Evolutionary conservation across 352 stramenopile genomes (phyloP).

Genomic region (Elongisporangium anandrum): DNA sequence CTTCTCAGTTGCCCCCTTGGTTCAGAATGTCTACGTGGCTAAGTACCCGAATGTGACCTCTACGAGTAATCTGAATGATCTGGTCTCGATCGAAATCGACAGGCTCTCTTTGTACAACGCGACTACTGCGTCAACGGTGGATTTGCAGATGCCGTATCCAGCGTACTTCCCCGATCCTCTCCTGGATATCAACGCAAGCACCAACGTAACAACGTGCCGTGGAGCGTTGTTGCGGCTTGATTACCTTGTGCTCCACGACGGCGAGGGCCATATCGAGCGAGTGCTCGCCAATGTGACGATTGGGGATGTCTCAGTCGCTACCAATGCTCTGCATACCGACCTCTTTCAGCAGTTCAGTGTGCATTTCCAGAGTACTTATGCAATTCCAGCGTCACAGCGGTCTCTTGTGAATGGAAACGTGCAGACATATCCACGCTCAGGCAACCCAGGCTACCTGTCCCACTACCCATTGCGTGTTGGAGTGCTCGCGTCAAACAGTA

Average conservation of each 20-base stretch:
- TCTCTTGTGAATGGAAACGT: constrained; percentile 32
- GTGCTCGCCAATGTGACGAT: constrained; percentile 17
- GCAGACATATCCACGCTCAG: constrained; percentile 25
- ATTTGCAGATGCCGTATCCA: constrained; percentile 11
- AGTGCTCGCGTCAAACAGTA: constrained; percentile 8
- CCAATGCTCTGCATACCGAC: neutral
- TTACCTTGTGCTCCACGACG: constrained; percentile 15
- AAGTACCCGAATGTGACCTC: constrained; percentile 14
- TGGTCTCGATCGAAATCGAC: constrained; percentile 3
- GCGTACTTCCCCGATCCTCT: constrained; percentile 17
- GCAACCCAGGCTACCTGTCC: constrained; percentile 31
- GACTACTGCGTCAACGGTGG: neutral
- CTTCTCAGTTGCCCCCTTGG: constrained; percentile 13
- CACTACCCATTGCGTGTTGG: constrained; percentile 33
- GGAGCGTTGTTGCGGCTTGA: neutral
- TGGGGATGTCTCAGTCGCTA: constrained; percentile 10
- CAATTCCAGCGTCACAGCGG: constrained; percentile 8
- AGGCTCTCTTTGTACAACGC: neutral
- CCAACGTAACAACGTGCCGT: neutral
- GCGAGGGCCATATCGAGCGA: constrained; percentile 17
- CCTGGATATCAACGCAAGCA: constrained; percentile 3
- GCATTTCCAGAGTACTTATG: constrained; percentile 18
- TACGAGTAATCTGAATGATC: neutral
- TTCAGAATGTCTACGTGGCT: constrained; percentile 15
- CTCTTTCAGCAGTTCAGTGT: constrained; percentile 29